Percentiles rank a stretch among this genome's conserved stretches.
Evolutionary conservation across 2,329 filamentous ascomycete species (phyloP).

Genomic region (Colletotrichum orchidophilum): DNA sequence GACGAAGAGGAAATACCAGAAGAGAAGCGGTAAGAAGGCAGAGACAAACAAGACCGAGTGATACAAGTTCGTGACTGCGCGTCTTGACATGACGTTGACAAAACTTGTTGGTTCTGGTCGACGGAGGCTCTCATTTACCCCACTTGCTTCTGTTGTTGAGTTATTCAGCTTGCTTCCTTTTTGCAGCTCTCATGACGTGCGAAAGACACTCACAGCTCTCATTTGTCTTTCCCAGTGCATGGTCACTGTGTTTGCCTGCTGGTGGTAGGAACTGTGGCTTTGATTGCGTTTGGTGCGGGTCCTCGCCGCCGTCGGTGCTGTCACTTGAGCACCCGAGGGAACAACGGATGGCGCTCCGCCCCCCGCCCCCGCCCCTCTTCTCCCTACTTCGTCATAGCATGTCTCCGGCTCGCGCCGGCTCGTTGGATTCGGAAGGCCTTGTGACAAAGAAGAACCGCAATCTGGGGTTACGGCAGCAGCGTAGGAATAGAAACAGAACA

Average conservation of each 20-base stretch:
- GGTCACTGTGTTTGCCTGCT: background rate
- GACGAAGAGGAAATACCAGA: background rate
- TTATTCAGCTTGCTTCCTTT: background rate
- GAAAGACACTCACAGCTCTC: background rate
- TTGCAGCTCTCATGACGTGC: background rate
- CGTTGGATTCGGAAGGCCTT: conserved; percentile 15
- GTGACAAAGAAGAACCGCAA: conserved; percentile 24
- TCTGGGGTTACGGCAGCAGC: background rate
- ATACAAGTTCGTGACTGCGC: background rate
- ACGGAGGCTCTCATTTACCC: background rate
- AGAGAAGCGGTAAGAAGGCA: background rate
- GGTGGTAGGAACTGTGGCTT: background rate
- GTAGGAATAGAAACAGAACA: conserved; percentile 11
- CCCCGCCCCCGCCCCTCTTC: background rate
- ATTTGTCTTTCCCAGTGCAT: background rate
- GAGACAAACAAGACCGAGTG: background rate
- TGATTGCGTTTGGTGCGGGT: background rate
- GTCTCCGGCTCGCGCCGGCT: conserved; percentile 19
- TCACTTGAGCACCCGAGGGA: background rate
- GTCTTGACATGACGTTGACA: background rate
- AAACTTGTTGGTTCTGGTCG: background rate
- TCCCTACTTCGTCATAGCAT: conserved; percentile 7
- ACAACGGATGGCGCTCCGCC: background rate
- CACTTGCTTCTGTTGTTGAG: background rate
- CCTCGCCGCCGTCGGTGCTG: background rate